Percentiles rank a stretch among this genome's conserved stretches.
Conservation (phyloP, 768 basidiomycete genomes). For the Mrakia frigida region DNA sequence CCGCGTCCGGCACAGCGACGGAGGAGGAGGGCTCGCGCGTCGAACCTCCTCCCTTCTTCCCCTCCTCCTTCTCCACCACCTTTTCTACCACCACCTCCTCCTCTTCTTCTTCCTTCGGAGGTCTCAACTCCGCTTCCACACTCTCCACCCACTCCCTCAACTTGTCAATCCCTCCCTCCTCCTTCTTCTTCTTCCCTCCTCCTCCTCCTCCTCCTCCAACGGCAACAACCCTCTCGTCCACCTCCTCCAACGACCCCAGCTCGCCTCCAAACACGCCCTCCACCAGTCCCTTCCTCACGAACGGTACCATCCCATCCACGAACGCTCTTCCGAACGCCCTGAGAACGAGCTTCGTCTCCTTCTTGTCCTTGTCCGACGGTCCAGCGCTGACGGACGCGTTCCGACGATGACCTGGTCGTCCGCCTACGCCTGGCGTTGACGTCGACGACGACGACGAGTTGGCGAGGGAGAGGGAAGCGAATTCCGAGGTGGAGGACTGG, state of each 20-base stretch:
- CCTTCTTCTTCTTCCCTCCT: not conserved
- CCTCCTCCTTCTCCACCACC: not conserved
- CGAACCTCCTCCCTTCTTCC: too few relatives aligned
- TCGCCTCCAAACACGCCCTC: conserved; percentile 65
- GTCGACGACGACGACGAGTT: conserved; percentile 22
- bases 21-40: too few relatives aligned
- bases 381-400: conserved; percentile 29
- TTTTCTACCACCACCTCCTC: conserved; percentile 1
- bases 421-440: conserved; percentile 29
- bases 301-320: conserved; percentile 62
- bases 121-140: conserved; percentile 11
- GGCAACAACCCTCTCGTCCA: not conserved
- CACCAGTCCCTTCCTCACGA: conserved; percentile 60
- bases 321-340: conserved; percentile 57
- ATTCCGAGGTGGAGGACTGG: conserved; percentile 11
- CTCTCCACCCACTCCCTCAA: conserved; percentile 13
- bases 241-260: conserved; percentile 20
- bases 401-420: conserved; percentile 40
- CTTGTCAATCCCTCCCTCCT: not conserved
- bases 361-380: conserved; percentile 35
- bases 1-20: not conserved
- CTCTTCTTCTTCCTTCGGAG: not conserved
- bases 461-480: conserved; percentile 7
- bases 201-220: not conserved
- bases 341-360: conserved; percentile 43